Evolutionary conservation across 257 asterid species (phyloP).

Genomic region (Petunia secreta): DNA sequence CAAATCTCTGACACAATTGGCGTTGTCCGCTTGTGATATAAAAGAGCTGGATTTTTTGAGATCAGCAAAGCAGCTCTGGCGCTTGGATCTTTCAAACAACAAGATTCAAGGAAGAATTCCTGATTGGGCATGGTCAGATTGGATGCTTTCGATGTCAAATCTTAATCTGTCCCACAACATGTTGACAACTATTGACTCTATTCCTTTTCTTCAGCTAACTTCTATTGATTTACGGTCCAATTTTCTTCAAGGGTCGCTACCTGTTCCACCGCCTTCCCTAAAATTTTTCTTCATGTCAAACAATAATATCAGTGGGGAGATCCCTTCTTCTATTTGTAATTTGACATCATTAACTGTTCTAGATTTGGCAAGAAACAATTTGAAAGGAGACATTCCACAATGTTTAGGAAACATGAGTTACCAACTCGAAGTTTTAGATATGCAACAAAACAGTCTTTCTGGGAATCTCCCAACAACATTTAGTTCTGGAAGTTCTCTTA

Average conservation of each 20-base stretch:
- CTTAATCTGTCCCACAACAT: constrained; percentile 29
- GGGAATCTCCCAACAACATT: constrained; percentile 24
- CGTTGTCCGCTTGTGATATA: background rate
- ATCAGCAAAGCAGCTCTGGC: background rate
- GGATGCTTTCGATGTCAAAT: background rate
- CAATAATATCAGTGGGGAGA: constrained; percentile 26
- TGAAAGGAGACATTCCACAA: constrained; percentile 28
- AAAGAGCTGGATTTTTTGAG: background rate
- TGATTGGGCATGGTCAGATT: constrained; percentile 15
- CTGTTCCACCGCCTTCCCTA: background rate
- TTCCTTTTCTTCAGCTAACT: background rate
- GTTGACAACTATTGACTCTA: background rate
- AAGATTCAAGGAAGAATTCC: background rate
- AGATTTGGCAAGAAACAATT: constrained; percentile 30
- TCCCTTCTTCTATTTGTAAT: constrained; percentile 30
- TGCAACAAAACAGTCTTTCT: constrained; percentile 24
- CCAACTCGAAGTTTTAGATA: constrained; percentile 22
- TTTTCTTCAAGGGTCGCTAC: constrained; percentile 24
- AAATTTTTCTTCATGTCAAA: constrained; percentile 4
- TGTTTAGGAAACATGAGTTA: constrained; percentile 30
- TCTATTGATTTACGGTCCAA: constrained; percentile 24
- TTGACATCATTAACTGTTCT: constrained; percentile 4
- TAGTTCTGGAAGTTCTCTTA: background rate
- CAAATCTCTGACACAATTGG: background rate
- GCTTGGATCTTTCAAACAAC: constrained; percentile 29